Conservation (phyloP, 2,329 filamentous ascomycete species). For the Colletotrichum theobromicola region DNA sequence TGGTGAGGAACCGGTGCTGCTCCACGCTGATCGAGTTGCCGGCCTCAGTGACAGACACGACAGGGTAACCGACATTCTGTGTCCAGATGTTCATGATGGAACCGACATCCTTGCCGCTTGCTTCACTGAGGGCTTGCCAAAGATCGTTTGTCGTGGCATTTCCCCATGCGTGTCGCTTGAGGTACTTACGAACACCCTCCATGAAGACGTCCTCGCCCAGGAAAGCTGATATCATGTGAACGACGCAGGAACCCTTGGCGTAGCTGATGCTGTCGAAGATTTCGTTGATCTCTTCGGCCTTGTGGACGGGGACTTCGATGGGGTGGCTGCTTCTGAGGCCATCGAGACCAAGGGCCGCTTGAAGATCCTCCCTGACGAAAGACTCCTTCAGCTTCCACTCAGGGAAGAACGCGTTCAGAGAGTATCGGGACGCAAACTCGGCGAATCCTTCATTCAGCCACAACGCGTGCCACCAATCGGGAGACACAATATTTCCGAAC, state of each 20-base stretch:
- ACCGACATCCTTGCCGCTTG: slow-evolving; percentile 89
- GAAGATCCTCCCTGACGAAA: slow-evolving; percentile 91
- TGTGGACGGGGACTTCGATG: slow-evolving; percentile 95
- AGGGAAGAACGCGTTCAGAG: slow-evolving; percentile 92
- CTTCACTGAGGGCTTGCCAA: slow-evolving; percentile 86
- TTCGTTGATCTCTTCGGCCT: slow-evolving; percentile 95
- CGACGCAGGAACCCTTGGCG: slow-evolving; percentile 92
- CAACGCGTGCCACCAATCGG: slow-evolving; percentile 98
- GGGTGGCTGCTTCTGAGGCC: slow-evolving; percentile 94
- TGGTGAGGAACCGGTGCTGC: slow-evolving; percentile 94
- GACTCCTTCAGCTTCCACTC: slow-evolving; percentile 99
- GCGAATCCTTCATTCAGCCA: slow-evolving; percentile 97
- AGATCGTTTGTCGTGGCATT: slow-evolving; percentile 92
- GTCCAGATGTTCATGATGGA: slow-evolving; percentile 96
- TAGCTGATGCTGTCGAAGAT: slow-evolving; percentile 99
- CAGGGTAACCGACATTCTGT: slow-evolving; percentile 93
- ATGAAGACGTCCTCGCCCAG: slow-evolving; percentile 92
- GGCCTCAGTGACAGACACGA: slow-evolving; percentile 79
- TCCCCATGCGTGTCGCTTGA: slow-evolving; percentile 96
- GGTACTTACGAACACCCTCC: slow-evolving; percentile 86
- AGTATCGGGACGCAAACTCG: slow-evolving; percentile 58
- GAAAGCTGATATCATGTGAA: slow-evolving; percentile 97
- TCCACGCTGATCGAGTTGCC: slow-evolving; percentile 81
- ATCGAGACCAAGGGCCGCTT: slow-evolving; percentile 85
- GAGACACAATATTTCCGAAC: slow-evolving; percentile 97